These are phyloP conservation scores for Starmerella floricola DNA, from an alignment of 805 yeast species.

Conservation along the genomic window DNA sequence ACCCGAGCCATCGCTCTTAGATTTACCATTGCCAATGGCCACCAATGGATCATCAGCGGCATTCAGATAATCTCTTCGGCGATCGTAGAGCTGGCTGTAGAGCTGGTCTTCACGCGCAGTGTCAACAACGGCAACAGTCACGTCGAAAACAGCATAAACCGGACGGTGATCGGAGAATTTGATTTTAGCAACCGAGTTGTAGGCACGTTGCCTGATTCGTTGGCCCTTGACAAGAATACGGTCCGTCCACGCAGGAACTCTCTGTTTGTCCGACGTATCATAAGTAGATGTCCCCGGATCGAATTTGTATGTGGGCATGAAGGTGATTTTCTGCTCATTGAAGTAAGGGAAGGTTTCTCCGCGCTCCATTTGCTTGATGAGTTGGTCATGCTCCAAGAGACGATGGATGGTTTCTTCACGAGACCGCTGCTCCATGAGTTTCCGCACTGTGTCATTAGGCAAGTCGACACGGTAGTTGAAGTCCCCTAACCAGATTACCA, in stretches of 20 bases:
- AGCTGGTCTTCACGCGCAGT: conserved; percentile 45
- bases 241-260: conserved; percentile 96
- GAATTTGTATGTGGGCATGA: conserved; percentile 85
- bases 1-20: neutral
- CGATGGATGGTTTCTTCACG: conserved; percentile 15
- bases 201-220: conserved; percentile 41
- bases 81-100: conserved; percentile 47
- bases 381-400: conserved; percentile 63
- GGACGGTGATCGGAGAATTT: conserved; percentile 83
- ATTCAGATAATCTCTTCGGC: conserved; percentile 34
- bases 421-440: conserved; percentile 34
- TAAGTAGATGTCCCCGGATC: conserved; percentile 71
- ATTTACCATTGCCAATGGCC: conserved; percentile 4
- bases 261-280: conserved; percentile 81
- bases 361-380: conserved; percentile 57
- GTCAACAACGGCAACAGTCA: conserved; percentile 57
- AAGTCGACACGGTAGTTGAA: conserved; percentile 69
- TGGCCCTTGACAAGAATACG: conserved; percentile 59
- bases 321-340: conserved; percentile 61
- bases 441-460: conserved; percentile 62
- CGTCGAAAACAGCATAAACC: conserved; percentile 65
- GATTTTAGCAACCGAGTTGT: conserved; percentile 50
- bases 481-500: conserved; percentile 89
- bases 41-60: conserved; percentile 25
- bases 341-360: conserved; percentile 65